Evolutionary conservation across 495 filamentous ascomycete species (phyloP).

Genomic region (Staphylotrichum longicolle): DNA sequence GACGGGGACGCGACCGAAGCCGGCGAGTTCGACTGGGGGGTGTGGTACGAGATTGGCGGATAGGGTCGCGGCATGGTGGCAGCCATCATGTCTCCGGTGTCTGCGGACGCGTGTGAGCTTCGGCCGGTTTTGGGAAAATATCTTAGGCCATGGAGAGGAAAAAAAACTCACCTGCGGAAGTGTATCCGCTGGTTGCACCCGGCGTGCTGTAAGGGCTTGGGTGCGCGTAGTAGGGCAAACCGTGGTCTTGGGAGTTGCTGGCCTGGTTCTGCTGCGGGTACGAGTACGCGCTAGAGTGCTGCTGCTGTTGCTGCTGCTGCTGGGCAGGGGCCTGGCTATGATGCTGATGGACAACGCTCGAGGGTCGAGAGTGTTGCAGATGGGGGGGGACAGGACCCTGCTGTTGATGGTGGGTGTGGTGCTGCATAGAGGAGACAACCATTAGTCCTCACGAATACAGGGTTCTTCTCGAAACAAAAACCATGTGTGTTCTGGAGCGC

Average conservation of each 20-base stretch:
- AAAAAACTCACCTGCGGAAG: conserved; percentile 69
- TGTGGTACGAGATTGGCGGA: conserved; percentile 88
- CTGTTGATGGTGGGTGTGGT: conserved; percentile 59
- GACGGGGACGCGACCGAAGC: conserved; percentile 93
- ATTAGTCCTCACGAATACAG: conserved; percentile 44
- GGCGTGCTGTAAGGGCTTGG: conserved; percentile 71
- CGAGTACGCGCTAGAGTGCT: conserved; percentile 57
- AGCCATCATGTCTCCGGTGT: conserved; percentile 90
- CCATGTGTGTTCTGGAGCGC: conserved; percentile 30
- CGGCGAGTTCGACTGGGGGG: conserved; percentile 92
- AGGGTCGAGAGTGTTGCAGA: conserved; percentile 61
- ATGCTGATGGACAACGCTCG: conserved; percentile 64
- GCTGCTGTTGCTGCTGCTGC: conserved; percentile 43
- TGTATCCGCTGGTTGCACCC: conserved; percentile 66
- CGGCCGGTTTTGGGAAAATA: not conserved
- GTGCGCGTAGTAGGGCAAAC: conserved; percentile 67
- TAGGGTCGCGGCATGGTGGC: conserved; percentile 83
- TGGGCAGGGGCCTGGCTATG: conserved; percentile 51
- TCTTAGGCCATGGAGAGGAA: conserved; percentile 21
- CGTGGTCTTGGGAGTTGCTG: conserved; percentile 56
- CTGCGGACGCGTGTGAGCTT: conserved; percentile 47
- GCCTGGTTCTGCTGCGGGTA: conserved; percentile 52
- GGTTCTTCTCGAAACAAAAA: conserved; percentile 38
- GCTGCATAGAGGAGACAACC: conserved; percentile 56
- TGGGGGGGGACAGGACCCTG: conserved; percentile 56